Evolutionary conservation across 2,329 filamentous ascomycete genomes (phyloP), one percentile per base, ranked within the genome.

Genomic region (Furcasterigmium furcatum): DNA sequence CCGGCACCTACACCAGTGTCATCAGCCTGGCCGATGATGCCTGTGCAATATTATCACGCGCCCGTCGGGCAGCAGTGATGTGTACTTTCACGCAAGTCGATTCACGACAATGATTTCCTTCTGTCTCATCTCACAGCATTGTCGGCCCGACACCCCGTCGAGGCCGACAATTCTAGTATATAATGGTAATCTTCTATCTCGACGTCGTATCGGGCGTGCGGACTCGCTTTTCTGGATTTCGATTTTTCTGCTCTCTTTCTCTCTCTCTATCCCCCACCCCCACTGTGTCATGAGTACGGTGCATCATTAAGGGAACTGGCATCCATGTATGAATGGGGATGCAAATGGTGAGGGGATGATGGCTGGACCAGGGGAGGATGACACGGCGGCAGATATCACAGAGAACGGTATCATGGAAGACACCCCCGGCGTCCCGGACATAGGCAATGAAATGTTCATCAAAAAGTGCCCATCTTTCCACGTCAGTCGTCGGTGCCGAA

Each of bases 11-110:
- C 52, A 35, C 44, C 51, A 5, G 48, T 58, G 16, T 43, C 52
- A 27, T 47, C 54, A 34, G 53, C 54, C 39, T 58, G 55, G 55
- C 49, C 55, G 12, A 48, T 56, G 50, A 49, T 57, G 41, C 55
- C 52, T 41, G 49, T 57, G 45, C 55, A 57, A 46, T 58, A 54
- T 24, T 55, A 51, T 45, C 48, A 49, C 29, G 39, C 50, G 38
- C 50, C 50, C 24, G 45, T 50, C 14, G 50, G 50, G 44, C 50
- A 44, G 43, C 50, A 46, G 43, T 52, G 46, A 52, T 41, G 13
- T 22, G 19, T 19, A 40, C 38, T 12, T 27, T 38, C 38, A 25
- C 44, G 32, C 30, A 16, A 42, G 41, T 47, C 32, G 27, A n/a
- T 13, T 21, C 24, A 42, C 24, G 24, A 27, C 30, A 24, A 35